Conservation (phyloP, 768 basidiomycete genomes). For the Cantharellus cinnabarinus region DNA sequence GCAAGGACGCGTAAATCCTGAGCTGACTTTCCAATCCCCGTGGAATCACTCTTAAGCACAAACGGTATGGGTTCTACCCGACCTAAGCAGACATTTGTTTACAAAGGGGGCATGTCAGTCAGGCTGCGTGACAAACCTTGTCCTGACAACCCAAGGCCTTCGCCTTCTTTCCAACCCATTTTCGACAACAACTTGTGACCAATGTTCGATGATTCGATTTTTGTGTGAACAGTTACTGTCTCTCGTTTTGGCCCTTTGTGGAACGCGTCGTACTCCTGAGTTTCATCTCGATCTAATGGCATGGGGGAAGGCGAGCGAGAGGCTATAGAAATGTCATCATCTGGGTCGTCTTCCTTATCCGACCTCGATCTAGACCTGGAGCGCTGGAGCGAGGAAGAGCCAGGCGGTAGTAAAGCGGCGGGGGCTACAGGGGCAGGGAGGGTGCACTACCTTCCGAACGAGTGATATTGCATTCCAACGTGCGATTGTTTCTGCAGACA, state of each 20-base stretch:
- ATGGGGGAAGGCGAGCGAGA: slow-evolving; percentile 62
- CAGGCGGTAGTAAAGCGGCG: slow-evolving; percentile 18
- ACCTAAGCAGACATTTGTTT: slow-evolving; percentile 22
- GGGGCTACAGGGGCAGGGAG: slow-evolving; percentile 32
- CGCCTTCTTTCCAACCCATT: slow-evolving; percentile 67
- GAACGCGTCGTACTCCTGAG: slow-evolving; percentile 37
- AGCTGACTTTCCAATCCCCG: slow-evolving; percentile 57
- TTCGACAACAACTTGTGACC: slow-evolving; percentile 65
- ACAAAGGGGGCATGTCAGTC: slow-evolving; percentile 1
- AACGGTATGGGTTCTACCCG: slow-evolving; percentile 73
- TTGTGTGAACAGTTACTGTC: slow-evolving; percentile 63
- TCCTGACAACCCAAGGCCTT: slow-evolving; percentile 51
- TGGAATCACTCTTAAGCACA: slow-evolving; percentile 53
- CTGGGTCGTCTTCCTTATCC: slow-evolving; percentile 17
- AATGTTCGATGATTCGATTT: slow-evolving; percentile 56
- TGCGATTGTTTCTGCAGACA: slow-evolving; percentile 46
- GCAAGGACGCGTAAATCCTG: slow-evolving; percentile 74
- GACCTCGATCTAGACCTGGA: slow-evolving; percentile 19
- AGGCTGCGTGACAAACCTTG: slow-evolving; percentile 31
- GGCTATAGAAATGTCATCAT: slow-evolving; percentile 37
- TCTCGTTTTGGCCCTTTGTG: slow-evolving; percentile 31
- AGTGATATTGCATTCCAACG: slow-evolving; percentile 56
- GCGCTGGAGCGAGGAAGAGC: slow-evolving; percentile 35
- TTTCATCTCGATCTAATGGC: slow-evolving; percentile 18
- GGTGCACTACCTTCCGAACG: slow-evolving; percentile 12